Evolutionary conservation across 2,329 filamentous ascomycete species (phyloP).

Genomic region (Alternaria sp.): DNA sequence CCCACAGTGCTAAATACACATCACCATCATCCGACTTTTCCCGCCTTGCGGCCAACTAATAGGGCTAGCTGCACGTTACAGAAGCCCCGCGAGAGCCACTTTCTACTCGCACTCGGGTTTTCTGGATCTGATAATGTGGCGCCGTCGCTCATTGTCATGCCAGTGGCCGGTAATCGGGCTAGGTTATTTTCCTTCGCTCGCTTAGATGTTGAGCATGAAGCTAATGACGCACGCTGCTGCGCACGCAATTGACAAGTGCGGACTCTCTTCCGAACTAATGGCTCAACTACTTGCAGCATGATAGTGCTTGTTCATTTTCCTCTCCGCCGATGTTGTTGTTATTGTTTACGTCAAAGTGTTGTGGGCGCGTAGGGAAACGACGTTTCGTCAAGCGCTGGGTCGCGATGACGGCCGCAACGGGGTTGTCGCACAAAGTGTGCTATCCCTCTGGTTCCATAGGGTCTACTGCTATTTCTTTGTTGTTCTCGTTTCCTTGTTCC

Average conservation of each 20-base stretch:
- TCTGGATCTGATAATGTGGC: neutral
- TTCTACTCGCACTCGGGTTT: neutral
- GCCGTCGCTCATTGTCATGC: conserved; percentile 4
- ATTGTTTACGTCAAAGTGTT: neutral
- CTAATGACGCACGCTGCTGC: conserved; percentile 38
- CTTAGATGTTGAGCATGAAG: conserved; percentile 29
- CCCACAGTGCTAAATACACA: neutral
- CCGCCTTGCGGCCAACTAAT: neutral
- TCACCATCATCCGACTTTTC: neutral
- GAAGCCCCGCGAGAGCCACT: neutral
- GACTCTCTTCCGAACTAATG: conserved; percentile 31
- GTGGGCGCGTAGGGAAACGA: conserved; percentile 4
- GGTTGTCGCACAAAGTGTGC: conserved; percentile 5
- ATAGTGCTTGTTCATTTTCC: neutral
- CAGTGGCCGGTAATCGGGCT: conserved; percentile 26
- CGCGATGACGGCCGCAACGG: conserved; percentile 1
- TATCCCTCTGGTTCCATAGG: neutral
- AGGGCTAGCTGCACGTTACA: neutral
- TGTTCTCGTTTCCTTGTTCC: conserved; percentile 19
- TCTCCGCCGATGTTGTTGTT: neutral
- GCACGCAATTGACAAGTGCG: conserved; percentile 27
- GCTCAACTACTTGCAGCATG: conserved; percentile 16
- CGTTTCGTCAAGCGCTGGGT: conserved; percentile 21
- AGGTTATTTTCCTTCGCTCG: conserved; percentile 27
- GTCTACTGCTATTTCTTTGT: conserved; percentile 9